A percentile compares a stretch with the other conserved stretches of the same genome.
phyloP scores from a whole-genome alignment of 1,139 yeast species.

The Geotrichum bryndzae region DNA sequence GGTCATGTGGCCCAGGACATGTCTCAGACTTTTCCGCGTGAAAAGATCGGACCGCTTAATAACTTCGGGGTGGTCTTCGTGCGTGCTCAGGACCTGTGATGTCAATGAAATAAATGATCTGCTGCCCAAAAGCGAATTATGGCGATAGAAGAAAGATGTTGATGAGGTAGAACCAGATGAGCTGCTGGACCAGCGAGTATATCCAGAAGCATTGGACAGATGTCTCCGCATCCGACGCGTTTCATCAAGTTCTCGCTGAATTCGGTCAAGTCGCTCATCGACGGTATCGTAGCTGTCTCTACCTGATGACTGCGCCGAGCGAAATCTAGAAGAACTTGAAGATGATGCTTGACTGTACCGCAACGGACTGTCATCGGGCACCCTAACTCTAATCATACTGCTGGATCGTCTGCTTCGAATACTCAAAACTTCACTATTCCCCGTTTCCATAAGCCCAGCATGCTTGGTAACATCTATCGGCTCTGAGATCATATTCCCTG shows the following conservation, averaged over 20 bases:
- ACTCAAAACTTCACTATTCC: conserved; percentile 11
- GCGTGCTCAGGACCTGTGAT: conserved; percentile 2
- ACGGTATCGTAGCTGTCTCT: conserved; percentile 9
- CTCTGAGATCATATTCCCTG: background rate
- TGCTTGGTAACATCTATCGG: conserved; percentile 16
- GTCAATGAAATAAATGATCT: conserved; percentile 12
- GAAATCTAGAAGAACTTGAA: background rate
- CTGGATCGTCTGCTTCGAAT: conserved; percentile 1
- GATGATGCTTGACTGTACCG: background rate
- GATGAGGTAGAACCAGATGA: conserved; percentile 1
- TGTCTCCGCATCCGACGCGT: conserved; percentile 11
- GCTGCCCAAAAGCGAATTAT: background rate
- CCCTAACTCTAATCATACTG: background rate
- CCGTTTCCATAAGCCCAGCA: conserved; percentile 10
- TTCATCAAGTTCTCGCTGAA: conserved; percentile 16
- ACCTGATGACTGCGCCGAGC: background rate
- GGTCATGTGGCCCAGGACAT: conserved; percentile 3
- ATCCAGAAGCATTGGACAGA: background rate
- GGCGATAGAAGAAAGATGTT: background rate
- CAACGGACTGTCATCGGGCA: background rate
- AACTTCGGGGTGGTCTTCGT: conserved; percentile 5
- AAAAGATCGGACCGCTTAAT: conserved; percentile 13
- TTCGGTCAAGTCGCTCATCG: conserved; percentile 9
- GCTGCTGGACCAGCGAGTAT: background rate
- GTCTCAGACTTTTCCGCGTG: conserved; percentile 1